These are phyloP conservation scores for Esteya vermicola DNA, from an alignment of 2,329 filamentous ascomycete genomes.

Conservation along the genomic window DNA sequence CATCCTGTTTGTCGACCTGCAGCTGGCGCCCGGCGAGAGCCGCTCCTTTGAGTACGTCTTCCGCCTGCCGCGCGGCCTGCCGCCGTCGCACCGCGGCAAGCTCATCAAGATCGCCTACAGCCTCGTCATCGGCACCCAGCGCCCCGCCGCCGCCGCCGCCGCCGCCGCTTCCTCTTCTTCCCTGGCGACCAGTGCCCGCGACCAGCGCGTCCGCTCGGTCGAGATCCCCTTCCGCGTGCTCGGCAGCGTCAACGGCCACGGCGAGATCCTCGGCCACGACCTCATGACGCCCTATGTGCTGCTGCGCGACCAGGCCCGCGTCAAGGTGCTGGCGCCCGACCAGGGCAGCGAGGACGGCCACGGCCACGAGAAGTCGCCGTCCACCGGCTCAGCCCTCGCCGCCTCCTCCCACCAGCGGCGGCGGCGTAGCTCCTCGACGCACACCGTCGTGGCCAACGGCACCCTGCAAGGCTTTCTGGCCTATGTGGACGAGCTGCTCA, in stretches of 20 bases:
- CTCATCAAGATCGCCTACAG: constrained; percentile 90
- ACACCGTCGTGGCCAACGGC: constrained; percentile 9
- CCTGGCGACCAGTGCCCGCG: constrained; percentile 32
- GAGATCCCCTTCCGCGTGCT: constrained; percentile 88
- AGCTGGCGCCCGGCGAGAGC: constrained; percentile 77
- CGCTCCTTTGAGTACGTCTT: constrained; percentile 79
- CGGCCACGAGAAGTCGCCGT: no score
- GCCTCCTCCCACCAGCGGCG: no score
- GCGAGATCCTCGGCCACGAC: constrained; percentile 84
- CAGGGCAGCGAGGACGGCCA: background rate
- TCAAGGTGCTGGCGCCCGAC: constrained; percentile 23
- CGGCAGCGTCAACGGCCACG: constrained; percentile 78
- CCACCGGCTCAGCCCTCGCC: no score
- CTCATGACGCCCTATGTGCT: constrained; percentile 89
- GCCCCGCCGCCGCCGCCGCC: constrained; percentile 47
- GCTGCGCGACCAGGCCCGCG: constrained; percentile 65
- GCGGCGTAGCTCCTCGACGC: constrained; percentile 12
- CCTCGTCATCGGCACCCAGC: constrained; percentile 80
- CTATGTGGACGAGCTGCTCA: constrained; percentile 63
- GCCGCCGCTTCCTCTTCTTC: background rate
- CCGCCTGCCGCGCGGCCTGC: constrained; percentile 72
- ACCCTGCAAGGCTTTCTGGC: constrained; percentile 54
- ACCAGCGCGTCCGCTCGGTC: constrained; percentile 77
- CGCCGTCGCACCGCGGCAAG: constrained; percentile 79
- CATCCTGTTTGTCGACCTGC: constrained; percentile 86